Evolutionary conservation across 495 filamentous ascomycete genomes (phyloP).

Genomic region (Talaromyces borbonicus): DNA sequence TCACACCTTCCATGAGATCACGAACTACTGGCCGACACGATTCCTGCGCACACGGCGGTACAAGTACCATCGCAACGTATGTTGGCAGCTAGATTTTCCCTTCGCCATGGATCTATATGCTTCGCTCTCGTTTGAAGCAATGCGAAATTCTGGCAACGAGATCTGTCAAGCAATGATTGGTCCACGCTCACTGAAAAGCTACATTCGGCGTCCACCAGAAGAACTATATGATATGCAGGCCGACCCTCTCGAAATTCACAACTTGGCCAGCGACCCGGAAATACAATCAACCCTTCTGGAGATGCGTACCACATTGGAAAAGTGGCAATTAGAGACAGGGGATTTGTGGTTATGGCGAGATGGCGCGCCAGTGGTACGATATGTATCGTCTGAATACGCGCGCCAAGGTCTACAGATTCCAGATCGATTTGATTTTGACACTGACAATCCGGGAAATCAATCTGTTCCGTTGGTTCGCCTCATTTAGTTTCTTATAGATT

Average conservation of each 20-base stretch:
- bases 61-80: conserved; percentile 41
- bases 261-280: conserved; percentile 20
- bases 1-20: conserved; percentile 41
- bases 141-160: conserved; percentile 21
- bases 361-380: conserved; percentile 21
- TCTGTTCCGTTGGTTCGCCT: no score
- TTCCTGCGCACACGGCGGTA: conserved; percentile 27
- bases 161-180: conserved; percentile 24
- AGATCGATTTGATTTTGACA: conserved; percentile 32
- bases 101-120: conserved; percentile 36
- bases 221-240: conserved; percentile 31
- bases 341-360: conserved; percentile 35
- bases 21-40: conserved; percentile 39
- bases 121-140: conserved; percentile 32
- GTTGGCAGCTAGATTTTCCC: conserved; percentile 36
- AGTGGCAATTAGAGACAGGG: conserved; percentile 29
- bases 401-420: conserved; percentile 29
- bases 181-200: conserved; percentile 21
- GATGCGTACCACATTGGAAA: conserved; percentile 21
- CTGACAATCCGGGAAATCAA: conserved; percentile 9
- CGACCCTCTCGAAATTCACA: conserved; percentile 30
- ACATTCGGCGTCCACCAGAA: conserved; percentile 31
- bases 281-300: conserved; percentile 16
- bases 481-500: no score
- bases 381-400: conserved; percentile 20